phyloP scores from a whole-genome alignment of 2,329 filamentous ascomycete genomes.

The Teratosphaeria destructans region DNA sequence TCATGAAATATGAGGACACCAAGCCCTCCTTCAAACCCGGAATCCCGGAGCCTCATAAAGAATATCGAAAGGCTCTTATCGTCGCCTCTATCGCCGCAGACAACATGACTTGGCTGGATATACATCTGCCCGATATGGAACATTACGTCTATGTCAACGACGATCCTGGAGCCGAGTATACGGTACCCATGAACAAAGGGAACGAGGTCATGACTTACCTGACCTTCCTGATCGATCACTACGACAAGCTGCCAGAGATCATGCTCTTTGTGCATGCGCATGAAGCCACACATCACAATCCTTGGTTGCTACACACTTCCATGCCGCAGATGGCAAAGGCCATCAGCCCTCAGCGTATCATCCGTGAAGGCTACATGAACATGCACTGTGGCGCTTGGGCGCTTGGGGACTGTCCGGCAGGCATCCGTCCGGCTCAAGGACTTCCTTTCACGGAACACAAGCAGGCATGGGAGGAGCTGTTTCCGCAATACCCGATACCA shows the following conservation, averaged over 20 bases:
- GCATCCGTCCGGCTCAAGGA: conserved; percentile 6
- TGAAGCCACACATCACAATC: conserved; percentile 17
- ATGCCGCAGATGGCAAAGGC: background rate
- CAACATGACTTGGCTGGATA: background rate
- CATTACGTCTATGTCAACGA: background rate
- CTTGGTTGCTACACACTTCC: conserved; percentile 28
- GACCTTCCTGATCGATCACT: conserved; percentile 37
- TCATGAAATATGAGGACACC: background rate
- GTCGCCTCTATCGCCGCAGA: background rate
- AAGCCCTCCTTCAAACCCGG: background rate
- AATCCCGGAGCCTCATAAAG: background rate
- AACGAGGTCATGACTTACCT: conserved; percentile 38
- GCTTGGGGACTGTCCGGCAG: conserved; percentile 13
- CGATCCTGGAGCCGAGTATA: background rate
- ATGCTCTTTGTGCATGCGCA: conserved; percentile 19
- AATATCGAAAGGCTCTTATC: background rate
- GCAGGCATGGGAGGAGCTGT: conserved; percentile 31
- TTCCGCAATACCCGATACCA: conserved; percentile 26
- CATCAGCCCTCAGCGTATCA: conserved; percentile 23
- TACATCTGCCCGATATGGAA: background rate
- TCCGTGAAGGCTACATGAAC: conserved; percentile 37
- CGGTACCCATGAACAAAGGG: conserved; percentile 36
- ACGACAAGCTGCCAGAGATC: conserved; percentile 23
- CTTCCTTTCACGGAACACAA: conserved; percentile 8
- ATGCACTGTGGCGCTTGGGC: conserved; percentile 37